Percentiles rank a stretch among this genome's conserved stretches.
These are phyloP conservation scores for Eimeria praecox DNA, from an alignment of 169 alveolate genomes.

Conservation along the genomic window DNA sequence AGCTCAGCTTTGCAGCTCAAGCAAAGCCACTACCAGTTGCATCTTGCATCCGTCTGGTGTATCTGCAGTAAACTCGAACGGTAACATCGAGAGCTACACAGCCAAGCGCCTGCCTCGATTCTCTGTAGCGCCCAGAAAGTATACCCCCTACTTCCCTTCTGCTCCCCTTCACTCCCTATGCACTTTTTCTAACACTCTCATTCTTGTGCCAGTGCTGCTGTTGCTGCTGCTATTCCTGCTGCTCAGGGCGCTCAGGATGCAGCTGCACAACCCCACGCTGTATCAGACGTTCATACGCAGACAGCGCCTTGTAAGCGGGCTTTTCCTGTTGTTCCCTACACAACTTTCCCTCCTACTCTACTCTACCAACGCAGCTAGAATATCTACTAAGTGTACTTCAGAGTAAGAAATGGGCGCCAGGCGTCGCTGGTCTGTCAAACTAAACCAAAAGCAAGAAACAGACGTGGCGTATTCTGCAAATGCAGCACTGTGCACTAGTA, in stretches of 20 bases:
- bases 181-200: background rate
- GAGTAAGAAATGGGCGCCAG: constrained; percentile 19
- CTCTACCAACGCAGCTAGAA: background rate
- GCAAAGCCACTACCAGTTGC: too few species aligned
- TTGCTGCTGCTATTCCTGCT: background rate
- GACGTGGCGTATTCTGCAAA: background rate
- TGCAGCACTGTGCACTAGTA: constrained; percentile 28
- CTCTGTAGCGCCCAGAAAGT: too few species aligned
- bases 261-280: background rate
- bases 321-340: background rate
- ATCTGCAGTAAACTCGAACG: too few species aligned
- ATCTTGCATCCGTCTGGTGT: too few species aligned
- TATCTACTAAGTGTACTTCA: background rate
- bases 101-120: too few species aligned
- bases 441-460: constrained; percentile 23
- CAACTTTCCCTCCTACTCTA: background rate
- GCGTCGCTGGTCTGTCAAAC: constrained; percentile 26
- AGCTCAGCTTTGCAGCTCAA: too few species aligned
- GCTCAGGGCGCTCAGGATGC: background rate
- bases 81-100: too few species aligned
- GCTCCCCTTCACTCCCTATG: background rate
- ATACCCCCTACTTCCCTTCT: background rate
- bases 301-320: background rate
- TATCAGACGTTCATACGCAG: background rate
- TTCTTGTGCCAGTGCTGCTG: background rate